These are phyloP conservation scores for Brassica incana DNA, from an alignment of 345 rosid genomes.

Conservation along the genomic window DNA sequence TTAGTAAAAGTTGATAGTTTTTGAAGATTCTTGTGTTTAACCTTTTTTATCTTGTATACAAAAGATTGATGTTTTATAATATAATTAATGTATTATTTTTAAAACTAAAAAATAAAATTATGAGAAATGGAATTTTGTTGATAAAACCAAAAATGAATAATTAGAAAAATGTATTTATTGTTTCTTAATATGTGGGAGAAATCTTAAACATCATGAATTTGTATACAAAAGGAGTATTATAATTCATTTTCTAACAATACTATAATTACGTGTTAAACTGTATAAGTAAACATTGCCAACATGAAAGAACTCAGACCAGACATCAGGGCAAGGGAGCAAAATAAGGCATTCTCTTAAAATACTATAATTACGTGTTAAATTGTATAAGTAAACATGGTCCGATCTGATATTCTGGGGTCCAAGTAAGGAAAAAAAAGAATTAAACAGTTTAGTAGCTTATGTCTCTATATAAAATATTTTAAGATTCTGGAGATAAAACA, in stretches of 20 bases:
- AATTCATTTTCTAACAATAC: no score
- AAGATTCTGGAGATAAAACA: not conserved
- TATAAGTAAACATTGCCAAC: not conserved
- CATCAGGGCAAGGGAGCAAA: not conserved
- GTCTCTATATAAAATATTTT: not conserved
- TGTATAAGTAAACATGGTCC: not conserved
- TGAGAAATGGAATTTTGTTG: no score
- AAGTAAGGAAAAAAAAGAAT: not conserved
- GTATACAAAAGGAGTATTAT: no score
- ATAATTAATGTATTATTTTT: no score
- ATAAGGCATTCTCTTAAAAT: not conserved
- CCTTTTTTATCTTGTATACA: no score
- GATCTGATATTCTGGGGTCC: not conserved
- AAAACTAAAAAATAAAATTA: no score
- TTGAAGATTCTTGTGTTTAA: no score
- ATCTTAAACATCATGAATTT: no score
- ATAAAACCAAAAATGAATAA: no score
- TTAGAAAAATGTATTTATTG: no score
- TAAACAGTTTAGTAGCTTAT: not conserved
- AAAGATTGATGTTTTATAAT: no score
- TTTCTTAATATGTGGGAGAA: no score
- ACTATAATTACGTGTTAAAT: not conserved
- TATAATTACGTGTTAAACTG: not conserved
- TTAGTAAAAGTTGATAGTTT: not conserved
- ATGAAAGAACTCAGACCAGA: not conserved